A percentile compares a stretch with the other conserved stretches of the same genome.
Evolutionary conservation across 352 stramenopile genomes (phyloP).

Genomic region (Phytophthora sojae): DNA sequence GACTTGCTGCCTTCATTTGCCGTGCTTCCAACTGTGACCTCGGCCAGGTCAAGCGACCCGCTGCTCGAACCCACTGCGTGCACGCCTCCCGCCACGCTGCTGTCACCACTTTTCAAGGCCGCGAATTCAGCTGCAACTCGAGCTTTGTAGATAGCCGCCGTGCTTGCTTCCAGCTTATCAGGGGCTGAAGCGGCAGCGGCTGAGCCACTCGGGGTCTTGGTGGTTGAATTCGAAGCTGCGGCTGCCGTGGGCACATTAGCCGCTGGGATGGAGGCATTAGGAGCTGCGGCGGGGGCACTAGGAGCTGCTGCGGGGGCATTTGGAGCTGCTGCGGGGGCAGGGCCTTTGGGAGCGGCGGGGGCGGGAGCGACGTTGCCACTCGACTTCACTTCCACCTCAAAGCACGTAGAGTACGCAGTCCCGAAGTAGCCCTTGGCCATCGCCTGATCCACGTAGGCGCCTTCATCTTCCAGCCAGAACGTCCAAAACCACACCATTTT

Average conservation of each 20-base stretch:
- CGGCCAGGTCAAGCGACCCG: not conserved
- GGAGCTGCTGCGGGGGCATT: too few species aligned
- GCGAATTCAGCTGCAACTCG: conserved; percentile 15
- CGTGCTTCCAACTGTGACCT: conserved; percentile 7
- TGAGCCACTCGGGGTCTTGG: not conserved
- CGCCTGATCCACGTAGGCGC: conserved; percentile 51
- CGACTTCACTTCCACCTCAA: conserved; percentile 51
- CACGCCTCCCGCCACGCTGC: conserved; percentile 19
- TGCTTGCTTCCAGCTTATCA: not conserved
- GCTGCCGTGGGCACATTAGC: not conserved
- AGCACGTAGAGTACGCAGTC: conserved; percentile 61
- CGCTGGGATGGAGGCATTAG: too few species aligned
- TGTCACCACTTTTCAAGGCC: conserved; percentile 1
- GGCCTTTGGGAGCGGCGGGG: not conserved
- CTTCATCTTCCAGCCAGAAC: conserved; percentile 55
- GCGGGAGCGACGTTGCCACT: conserved; percentile 4
- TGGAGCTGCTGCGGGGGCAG: too few species aligned
- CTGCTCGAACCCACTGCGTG: conserved; percentile 19
- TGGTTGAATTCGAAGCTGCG: not conserved
- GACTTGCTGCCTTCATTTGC: not conserved
- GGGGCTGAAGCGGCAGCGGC: too few species aligned
- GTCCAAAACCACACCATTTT: conserved; percentile 73
- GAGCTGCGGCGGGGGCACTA: too few species aligned
- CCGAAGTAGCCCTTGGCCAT: conserved; percentile 58
- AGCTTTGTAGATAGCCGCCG: conserved; percentile 11